Evolutionary conservation across 2,329 filamentous ascomycete species (phyloP), one percentile per base, ranked within the genome.

Genomic region (Escovopsis sp.): DNA sequence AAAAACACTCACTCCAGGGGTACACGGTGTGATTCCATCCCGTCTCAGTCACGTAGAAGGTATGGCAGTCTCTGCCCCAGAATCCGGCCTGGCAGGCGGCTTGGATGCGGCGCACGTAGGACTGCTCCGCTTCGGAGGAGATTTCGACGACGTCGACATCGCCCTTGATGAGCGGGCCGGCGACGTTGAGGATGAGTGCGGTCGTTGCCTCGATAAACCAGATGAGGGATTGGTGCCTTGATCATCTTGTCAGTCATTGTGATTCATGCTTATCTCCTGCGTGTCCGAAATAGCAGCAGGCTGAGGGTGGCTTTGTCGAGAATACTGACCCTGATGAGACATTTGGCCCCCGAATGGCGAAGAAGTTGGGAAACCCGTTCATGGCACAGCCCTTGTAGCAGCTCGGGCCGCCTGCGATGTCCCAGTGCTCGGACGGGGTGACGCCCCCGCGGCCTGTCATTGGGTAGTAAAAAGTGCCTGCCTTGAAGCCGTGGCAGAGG

Each of bases 321-420:
- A 35, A 15, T 9, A 20, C 13, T 35, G 9, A 35, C 33, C 33
- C 33, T 14, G 33, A 35, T 10, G 33, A 35, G n/a, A 35, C 33
- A 66, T 30, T 4, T 46, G 27, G 36, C 24, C 36, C 36, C 5
- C 16, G 36, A 14, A 37, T 29, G 15, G 36, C 15, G 36, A 37
- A 37, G 25, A 37, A 37, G 36, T 37, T 37, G 12, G 36, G 36
- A 15, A 37, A 37, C 16, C 25, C 25, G 20, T 37, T 11, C 16
- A 24, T 37, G 9, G 36, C 36, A 14, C 16, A 25, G 15, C 16
- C 16, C 24, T 37, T 37, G 25, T 37, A 37, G 36, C 16, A 24
- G 16, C 25, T 29, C 10, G 16, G 36, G 3, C 25, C 16, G 36
- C 36, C 36, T 5, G 16, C 16, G 25, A 29, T 13, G 14, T 37